Evolutionary conservation across 2,329 filamentous ascomycete genomes (phyloP).

Genomic region (Cercospora sp.): DNA sequence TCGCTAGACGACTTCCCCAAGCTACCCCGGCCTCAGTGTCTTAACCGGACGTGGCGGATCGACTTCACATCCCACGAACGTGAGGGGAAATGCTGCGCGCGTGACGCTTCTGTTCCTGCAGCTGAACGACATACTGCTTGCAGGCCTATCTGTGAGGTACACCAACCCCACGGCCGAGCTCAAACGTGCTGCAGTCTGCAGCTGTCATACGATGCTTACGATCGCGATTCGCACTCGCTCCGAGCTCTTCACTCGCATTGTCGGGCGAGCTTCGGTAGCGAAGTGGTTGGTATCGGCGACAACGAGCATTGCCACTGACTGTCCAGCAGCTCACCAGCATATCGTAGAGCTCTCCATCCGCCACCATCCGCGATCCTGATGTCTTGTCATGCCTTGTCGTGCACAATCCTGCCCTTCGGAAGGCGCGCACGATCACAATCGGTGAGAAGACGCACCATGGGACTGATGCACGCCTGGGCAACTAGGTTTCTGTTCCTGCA

Average conservation of each 20-base stretch:
- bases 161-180: not conserved
- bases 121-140: not conserved
- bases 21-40: not conserved
- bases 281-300: not conserved
- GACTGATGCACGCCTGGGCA: not conserved
- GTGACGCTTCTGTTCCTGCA: not conserved
- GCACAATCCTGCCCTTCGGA: not conserved
- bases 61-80: not conserved
- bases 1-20: not conserved
- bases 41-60: not conserved
- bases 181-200: not conserved
- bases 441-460: not conserved
- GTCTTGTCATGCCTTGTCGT: not conserved
- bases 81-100: not conserved
- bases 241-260: not conserved
- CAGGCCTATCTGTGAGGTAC: not conserved
- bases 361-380: not conserved
- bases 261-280: not conserved
- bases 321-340: not conserved
- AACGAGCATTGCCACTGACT: not conserved
- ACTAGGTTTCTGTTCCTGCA: slow-evolving; percentile 5
- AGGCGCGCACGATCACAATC: not conserved
- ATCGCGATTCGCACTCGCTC: not conserved
- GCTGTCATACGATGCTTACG: not conserved
- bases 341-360: not conserved